Conservation (phyloP, 2,329 filamentous ascomycete genomes). For the Sordariomycetes sp. region DNA sequence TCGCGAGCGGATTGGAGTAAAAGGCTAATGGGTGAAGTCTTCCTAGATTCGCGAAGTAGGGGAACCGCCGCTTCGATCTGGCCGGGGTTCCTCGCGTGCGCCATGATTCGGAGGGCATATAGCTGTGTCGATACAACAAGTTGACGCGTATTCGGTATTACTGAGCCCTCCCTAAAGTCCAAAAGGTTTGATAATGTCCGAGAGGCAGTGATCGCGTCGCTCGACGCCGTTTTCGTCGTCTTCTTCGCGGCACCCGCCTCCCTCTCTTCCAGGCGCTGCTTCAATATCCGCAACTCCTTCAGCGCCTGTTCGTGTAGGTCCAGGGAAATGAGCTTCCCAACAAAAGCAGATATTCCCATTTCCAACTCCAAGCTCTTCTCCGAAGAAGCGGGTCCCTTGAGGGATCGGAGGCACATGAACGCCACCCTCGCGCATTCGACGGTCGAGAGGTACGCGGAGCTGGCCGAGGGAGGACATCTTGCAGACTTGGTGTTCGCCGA, state of each 20-base stretch:
- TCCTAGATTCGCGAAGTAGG: constrained; percentile 35
- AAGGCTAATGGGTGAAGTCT: constrained; percentile 44
- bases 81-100: constrained; percentile 42
- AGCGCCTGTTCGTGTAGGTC: constrained; percentile 54
- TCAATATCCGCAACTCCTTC: constrained; percentile 55
- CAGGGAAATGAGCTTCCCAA: constrained; percentile 51
- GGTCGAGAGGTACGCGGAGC: constrained; percentile 36
- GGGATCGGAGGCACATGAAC: constrained; percentile 48
- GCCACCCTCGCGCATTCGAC: constrained; percentile 59
- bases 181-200: constrained; percentile 42
- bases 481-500: constrained; percentile 17
- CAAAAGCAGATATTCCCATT: constrained; percentile 56
- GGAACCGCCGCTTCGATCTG: constrained; percentile 44
- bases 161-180: constrained; percentile 36
- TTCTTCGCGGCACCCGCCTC: constrained; percentile 9
- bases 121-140: constrained; percentile 52
- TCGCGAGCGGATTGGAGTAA: constrained; percentile 32
- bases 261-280: constrained; percentile 40
- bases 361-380: constrained; percentile 46
- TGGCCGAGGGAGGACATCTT: constrained; percentile 12
- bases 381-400: constrained; percentile 20
- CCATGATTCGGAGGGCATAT: constrained; percentile 50
- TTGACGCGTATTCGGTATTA: constrained; percentile 28
- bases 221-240: constrained; percentile 16
- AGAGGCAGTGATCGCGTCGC: constrained; percentile 16